Evolutionary conservation across 306 rosid genomes (phyloP), one percentile per base, ranked within the genome.

Genomic region (Pyrus communis): DNA sequence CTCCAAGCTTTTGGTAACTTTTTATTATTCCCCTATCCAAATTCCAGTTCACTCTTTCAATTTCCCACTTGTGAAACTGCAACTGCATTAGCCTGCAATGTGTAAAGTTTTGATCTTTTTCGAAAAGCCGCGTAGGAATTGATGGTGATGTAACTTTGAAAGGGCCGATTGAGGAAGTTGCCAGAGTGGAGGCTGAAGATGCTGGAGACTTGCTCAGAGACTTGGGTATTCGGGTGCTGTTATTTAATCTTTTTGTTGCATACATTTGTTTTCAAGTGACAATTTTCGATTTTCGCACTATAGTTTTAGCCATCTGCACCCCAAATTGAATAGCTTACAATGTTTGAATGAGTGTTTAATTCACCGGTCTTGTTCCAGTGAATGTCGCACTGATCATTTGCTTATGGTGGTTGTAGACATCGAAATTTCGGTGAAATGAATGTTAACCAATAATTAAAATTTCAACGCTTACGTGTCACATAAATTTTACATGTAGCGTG

Each of bases 81-180:
- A 18, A 15, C 5, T 18, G 4, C 11, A 46, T 10, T 31, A 15
- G 45, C 4, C 23, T 4, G 7, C 4, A 1, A 1, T 19, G 33
- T 5, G 64, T 18, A 54, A 23, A 76, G 57, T 67, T 67, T 73
- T 52, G 57, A 74, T 68, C 49, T 71, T 81, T 74, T 27, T 13
- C 2, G 31, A 27, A 23, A 43, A 62, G 59, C 75, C 70, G 62
- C 84, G 88, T 77, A 89, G 97, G 97, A 71, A 61, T 86, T 75
- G 97, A 82, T 78, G 90, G 94, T 19, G 85, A 86, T 49, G 85
- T 83, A 63, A 74, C 87, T 9, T 79, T 88, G 72, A 86, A 94
- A 78, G 98, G 97, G 77, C 98, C 96, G 33, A 92, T 95, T 35
- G 99, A 92, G 86, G 88, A 95, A 85, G 97, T 95, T 28, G 99